A percentile compares a stretch with the other conserved stretches of the same genome.
phyloP scores from a whole-genome alignment of 495 filamentous ascomycete species.

The Cercophora sp. region DNA sequence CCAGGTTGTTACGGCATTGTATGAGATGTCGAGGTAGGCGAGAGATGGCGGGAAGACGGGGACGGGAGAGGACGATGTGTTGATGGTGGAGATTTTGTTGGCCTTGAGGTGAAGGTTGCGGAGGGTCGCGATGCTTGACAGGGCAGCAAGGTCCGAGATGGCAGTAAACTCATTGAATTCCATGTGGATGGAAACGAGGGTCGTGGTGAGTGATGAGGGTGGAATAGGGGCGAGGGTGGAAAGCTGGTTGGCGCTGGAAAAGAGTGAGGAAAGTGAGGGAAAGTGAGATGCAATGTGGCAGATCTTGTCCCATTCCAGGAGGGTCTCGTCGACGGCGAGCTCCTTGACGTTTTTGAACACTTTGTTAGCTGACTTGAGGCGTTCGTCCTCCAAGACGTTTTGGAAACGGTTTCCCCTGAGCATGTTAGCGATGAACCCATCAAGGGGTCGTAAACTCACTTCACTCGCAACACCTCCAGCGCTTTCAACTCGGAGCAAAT shows the following conservation, averaged over 20 bases:
- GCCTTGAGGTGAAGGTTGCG: slow-evolving; percentile 57
- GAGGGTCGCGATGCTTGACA: slow-evolving; percentile 58
- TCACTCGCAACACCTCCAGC: slow-evolving; percentile 63
- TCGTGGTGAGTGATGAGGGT: slow-evolving; percentile 44
- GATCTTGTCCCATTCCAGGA: slow-evolving; percentile 71
- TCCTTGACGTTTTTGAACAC: slow-evolving; percentile 58
- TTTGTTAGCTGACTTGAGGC: slow-evolving; percentile 27
- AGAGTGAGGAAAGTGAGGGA: slow-evolving; percentile 54
- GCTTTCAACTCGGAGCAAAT: slow-evolving; percentile 64
- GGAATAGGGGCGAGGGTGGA: slow-evolving; percentile 37
- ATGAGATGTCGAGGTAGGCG: slow-evolving; percentile 72
- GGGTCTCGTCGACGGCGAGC: slow-evolving; percentile 68
- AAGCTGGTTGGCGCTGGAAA: slow-evolving; percentile 46
- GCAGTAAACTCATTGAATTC: slow-evolving; percentile 70
- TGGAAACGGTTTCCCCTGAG: slow-evolving; percentile 74
- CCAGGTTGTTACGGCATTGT: slow-evolving; percentile 72
- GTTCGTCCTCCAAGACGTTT: slow-evolving; percentile 32
- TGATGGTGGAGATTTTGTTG: slow-evolving; percentile 45
- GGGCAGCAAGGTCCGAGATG: slow-evolving; percentile 52
- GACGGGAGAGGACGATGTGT: slow-evolving; percentile 16
- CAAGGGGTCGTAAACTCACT: slow-evolving; percentile 47
- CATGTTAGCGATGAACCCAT: slow-evolving; percentile 51
- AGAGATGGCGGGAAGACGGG: slow-evolving; percentile 37
- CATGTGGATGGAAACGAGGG: slow-evolving; percentile 58
- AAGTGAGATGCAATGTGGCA: slow-evolving; percentile 49